phyloP scores from a whole-genome alignment of 2,329 filamentous ascomycete genomes.

The Stagonosporopsis cucurbitacearum region DNA sequence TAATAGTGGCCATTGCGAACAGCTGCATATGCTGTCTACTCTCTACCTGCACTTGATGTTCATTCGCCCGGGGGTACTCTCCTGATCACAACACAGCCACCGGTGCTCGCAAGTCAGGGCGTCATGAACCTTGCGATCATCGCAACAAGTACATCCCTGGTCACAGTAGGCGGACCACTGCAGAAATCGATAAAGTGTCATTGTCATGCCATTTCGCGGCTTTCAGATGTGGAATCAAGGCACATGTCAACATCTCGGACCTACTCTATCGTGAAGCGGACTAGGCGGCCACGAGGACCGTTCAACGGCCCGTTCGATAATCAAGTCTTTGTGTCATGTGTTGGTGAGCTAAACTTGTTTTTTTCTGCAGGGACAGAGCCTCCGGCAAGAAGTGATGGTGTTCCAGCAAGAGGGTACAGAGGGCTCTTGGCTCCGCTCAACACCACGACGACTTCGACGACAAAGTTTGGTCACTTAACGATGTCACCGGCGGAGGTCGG shows the following conservation, averaged over 20 bases:
- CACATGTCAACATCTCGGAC: slow-evolving; percentile 4
- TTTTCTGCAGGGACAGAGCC: slow-evolving; percentile 7
- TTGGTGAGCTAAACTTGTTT: slow-evolving; percentile 5
- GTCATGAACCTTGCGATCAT: not conserved
- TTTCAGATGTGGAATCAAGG: slow-evolving; percentile 9
- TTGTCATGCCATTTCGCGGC: slow-evolving; percentile 4
- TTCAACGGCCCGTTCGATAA: slow-evolving; percentile 14
- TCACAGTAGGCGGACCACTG: not conserved
- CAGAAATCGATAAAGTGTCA: not conserved
- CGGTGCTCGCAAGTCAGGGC: not conserved
- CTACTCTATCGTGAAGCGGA: slow-evolving; percentile 7
- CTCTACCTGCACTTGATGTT: not conserved
- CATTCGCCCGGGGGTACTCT: not conserved
- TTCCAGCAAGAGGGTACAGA: slow-evolving; percentile 1
- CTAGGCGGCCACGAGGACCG: slow-evolving; percentile 16
- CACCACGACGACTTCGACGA: not conserved
- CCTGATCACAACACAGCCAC: not conserved
- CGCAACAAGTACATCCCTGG: not conserved
- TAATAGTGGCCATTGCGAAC: not conserved
- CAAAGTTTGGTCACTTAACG: not conserved
- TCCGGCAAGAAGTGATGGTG: not conserved
- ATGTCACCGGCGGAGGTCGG: slow-evolving; percentile 1
- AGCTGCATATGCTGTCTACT: not conserved
- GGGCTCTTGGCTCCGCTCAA: not conserved
- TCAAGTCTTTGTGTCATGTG: slow-evolving; percentile 5